Percentiles rank a stretch among this genome's conserved stretches.
phyloP scores from a whole-genome alignment of 495 filamentous ascomycete genomes.

The Neurospora sp. region DNA sequence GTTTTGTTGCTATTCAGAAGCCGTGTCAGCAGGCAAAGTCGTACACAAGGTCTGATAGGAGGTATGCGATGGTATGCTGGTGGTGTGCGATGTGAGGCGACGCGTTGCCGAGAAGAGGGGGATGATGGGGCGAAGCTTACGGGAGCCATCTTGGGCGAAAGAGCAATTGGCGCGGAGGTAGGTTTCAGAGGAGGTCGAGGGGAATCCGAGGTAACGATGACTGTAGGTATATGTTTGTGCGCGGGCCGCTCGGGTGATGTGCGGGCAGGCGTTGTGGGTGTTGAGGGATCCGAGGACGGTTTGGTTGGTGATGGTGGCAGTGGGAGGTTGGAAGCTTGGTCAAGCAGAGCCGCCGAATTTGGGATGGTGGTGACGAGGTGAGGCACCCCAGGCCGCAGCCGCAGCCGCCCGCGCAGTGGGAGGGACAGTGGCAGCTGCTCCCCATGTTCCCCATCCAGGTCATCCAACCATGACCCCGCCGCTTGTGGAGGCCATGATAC shows the following conservation, averaged over 20 bases:
- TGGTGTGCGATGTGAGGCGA: neutral
- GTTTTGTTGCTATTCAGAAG: constrained; percentile 10
- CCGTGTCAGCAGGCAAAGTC: neutral
- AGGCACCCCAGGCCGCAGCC: constrained; percentile 2
- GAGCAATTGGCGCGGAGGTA: constrained; percentile 22
- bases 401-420: neutral
- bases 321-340: constrained; percentile 28
- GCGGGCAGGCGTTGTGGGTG: constrained; percentile 13
- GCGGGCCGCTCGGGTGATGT: constrained; percentile 12
- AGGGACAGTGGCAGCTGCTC: constrained; percentile 9
- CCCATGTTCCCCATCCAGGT: neutral
- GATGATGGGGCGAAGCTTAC: constrained; percentile 29
- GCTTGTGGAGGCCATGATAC: constrained; percentile 18
- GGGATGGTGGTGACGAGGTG: constrained; percentile 1
- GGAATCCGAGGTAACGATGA: constrained; percentile 14
- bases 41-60: neutral
- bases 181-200: constrained; percentile 17
- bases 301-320: constrained; percentile 29
- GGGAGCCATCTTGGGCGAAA: constrained; percentile 49
- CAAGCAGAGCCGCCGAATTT: constrained; percentile 3
- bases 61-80: neutral
- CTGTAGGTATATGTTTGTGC: constrained; percentile 7
- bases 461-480: neutral
- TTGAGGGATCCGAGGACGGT: constrained; percentile 9
- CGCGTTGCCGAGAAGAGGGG: neutral